Evolutionary conservation across 768 basidiomycete species (phyloP).

Genomic region (Boletus pseudopeckii): DNA sequence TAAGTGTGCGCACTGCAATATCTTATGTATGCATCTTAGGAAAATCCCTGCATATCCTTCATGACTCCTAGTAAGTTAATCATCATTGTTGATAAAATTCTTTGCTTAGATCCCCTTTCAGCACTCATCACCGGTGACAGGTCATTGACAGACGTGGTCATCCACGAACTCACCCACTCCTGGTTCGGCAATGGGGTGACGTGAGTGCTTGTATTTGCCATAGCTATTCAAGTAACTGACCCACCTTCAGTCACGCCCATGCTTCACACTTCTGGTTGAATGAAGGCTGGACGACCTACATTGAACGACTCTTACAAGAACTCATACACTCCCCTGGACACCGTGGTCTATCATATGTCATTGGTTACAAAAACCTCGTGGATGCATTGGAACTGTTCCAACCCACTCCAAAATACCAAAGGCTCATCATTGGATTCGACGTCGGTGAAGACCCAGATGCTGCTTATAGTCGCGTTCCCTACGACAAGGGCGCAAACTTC

Average conservation of each 20-base stretch:
- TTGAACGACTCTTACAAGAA: constrained; percentile 77
- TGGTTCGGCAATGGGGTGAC: constrained; percentile 94
- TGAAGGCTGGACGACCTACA: constrained; percentile 93
- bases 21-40: constrained; percentile 40
- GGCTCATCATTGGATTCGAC: constrained; percentile 73
- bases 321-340: constrained; percentile 67
- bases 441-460: constrained; percentile 75
- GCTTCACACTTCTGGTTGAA: constrained; percentile 87
- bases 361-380: constrained; percentile 68
- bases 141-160: constrained; percentile 81
- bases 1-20: not conserved
- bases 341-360: constrained; percentile 77
- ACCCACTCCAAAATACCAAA: constrained; percentile 65
- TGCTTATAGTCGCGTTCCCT: constrained; percentile 72
- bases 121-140: constrained; percentile 87
- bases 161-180: constrained; percentile 83
- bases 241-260: constrained; percentile 51
- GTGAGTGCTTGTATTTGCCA: constrained; percentile 35
- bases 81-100: too few relatives aligned
- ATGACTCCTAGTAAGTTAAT: constrained; percentile 70
- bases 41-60: constrained; percentile 88
- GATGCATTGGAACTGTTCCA: constrained; percentile 65
- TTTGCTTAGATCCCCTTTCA: constrained; percentile 14
- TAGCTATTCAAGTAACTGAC: not conserved
- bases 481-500: constrained; percentile 89